Base-by-base conservation (phyloP, 352 stramenopile genomes). In the Phytophthora pini region DNA sequence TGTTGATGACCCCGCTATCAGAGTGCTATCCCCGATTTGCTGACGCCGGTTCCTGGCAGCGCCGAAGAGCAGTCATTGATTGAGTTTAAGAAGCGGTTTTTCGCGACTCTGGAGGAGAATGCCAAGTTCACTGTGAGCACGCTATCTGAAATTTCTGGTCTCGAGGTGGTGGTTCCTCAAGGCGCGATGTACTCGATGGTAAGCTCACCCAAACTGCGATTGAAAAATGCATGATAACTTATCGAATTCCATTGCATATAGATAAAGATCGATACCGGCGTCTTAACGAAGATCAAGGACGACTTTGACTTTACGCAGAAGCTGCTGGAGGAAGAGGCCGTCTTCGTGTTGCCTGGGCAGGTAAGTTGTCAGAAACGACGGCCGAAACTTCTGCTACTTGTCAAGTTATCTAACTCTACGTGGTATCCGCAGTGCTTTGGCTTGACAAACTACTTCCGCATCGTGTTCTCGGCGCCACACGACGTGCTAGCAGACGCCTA, bases 121-220 rank as follows among this genome's bases (percentile, higher is more conserved):
- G 87, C 88, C 34, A 85, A 76, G 47, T 90, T 98, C 56, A 91
- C 95, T 0, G 87, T 87, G 26, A 63, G 87, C 5, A 61, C 81
- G 2, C 60, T 98, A 11, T 70, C 71, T 32, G 77, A 84, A 31
- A 97, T 97, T 31, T 85, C 79, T 40, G 93, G 93, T 20, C 72
- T 98, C 5, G 65, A 90, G 24, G 89, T 98, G 6, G 80, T 97
- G 29, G 73, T 88, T 11, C 91, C 96, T 1, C 85, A 98, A 52
- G 97, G 97, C 8, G 94, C 97, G 38, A 98, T 99, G 94, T 99
- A 99, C 68, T 82, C 89, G 12, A 98, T 99, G 90, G 84, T 89
- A 69, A 49, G 76, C 60, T 48, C 11, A 8, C 36, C 36, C 6
- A 32, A 32, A 32, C 29, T 32, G 7, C 29, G 29, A 45, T 6